Evolutionary conservation across 2,329 filamentous ascomycete species (phyloP), one percentile per base, ranked within the genome.

Genomic region (Herpomyces periplanetae): DNA sequence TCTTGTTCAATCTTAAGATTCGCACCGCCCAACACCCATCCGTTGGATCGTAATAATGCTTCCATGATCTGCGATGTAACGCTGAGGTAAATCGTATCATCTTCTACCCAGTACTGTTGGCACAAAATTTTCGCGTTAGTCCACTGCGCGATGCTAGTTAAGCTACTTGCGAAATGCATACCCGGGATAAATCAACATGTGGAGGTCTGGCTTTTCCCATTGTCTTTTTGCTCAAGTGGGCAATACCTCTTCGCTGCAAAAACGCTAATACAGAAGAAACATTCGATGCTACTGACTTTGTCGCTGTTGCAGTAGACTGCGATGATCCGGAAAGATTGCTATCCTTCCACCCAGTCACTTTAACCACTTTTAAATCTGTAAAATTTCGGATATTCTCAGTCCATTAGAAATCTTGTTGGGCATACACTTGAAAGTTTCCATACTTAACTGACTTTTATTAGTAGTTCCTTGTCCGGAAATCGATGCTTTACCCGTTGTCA

Each of bases 321-420:
- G n/a, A n/a, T n/a, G n/a, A n/a, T 3, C 28, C 22, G 2, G 31
- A 28, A 7, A 33, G 33, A 20, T 35, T 35, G 31, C 34, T 38
- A 19, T 37, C 36, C 18, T 34, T 31, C 37, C 37, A 42, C 14
- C 38, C 38, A 1, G 35, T 38, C 20, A 43, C 27, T 21, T 30
- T 37, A 17, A 43, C 27, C 16, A 39, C 36, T 4, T 30, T 30
- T 13, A 33, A 22, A 6, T 24, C 27, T 21, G 5, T 20, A n/a
- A n/a, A n/a, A n/a, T n/a, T n/a, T n/a, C n/a, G n/a, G n/a, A n/a
- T n/a, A n/a, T n/a, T n/a, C n/a, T n/a, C n/a, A n/a, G n/a, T n/a
- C n/a, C n/a, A n/a, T n/a, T n/a, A n/a, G n/a, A n/a, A n/a, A n/a
- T n/a, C n/a, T n/a, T n/a, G n/a, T n/a, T n/a, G n/a, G n/a, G n/a